These are phyloP conservation scores for Trypanosoma congolense DNA, from an alignment of 208 protist species.

Conservation along the genomic window DNA sequence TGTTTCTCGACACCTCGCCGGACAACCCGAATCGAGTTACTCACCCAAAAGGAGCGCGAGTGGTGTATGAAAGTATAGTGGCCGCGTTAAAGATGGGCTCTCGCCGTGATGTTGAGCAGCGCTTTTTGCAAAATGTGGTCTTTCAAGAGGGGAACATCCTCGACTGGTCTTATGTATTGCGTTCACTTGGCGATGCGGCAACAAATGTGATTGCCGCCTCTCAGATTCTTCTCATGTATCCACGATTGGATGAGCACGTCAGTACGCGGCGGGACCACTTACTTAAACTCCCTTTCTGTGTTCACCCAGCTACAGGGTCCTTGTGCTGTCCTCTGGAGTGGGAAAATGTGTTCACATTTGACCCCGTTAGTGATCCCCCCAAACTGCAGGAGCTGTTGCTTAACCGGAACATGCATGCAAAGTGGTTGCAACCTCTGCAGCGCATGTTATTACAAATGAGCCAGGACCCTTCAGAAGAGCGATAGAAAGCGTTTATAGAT, in stretches of 20 bases:
- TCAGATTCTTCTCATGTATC: constrained; percentile 89
- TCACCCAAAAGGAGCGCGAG: constrained; percentile 48
- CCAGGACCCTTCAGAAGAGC: constrained; percentile 41
- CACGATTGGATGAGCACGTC: constrained; percentile 96
- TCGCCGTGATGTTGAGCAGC: constrained; percentile 45
- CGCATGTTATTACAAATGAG: constrained; percentile 67
- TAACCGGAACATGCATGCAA: constrained; percentile 51
- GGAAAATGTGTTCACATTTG: constrained; percentile 54
- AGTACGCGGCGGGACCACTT: constrained; percentile 96
- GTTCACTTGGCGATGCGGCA: constrained; percentile 49
- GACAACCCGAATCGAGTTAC: constrained; percentile 77
- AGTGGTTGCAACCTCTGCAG: constrained; percentile 58
- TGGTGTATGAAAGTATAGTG: constrained; percentile 66
- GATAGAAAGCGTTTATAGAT: too few relatives aligned
- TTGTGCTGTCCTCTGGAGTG: constrained; percentile 85
- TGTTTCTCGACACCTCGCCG: constrained; percentile 48
- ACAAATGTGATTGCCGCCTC: constrained; percentile 49
- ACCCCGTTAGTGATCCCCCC: constrained; percentile 64
- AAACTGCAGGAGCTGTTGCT: constrained; percentile 65
- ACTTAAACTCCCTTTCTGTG: constrained; percentile 97
- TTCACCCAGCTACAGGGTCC: constrained; percentile 92
- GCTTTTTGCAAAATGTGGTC: constrained; percentile 48
- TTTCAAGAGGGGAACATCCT: constrained; percentile 63
- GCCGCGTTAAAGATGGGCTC: constrained; percentile 62
- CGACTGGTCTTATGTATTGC: constrained; percentile 43